These are phyloP conservation scores for Puccinellia tenuiflora DNA, from an alignment of 176 grass and related monocot species.

Conservation along the genomic window DNA sequence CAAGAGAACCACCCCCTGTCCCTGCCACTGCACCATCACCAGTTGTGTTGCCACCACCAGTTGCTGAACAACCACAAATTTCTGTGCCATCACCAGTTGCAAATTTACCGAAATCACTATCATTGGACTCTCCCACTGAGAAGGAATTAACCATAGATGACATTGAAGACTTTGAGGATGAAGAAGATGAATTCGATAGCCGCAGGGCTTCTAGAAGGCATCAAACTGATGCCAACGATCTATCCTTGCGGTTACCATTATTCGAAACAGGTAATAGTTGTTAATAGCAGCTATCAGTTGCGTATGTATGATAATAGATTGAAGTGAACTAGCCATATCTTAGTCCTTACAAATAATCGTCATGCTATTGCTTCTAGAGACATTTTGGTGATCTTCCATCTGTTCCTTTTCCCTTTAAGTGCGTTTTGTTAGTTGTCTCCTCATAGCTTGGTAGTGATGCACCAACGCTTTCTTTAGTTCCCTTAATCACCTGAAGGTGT, in stretches of 20 bases:
- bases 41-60: constrained; percentile 37
- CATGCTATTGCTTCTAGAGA: constrained; percentile 9
- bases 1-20: constrained; percentile 60
- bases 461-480: constrained; percentile 9
- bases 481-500: neutral
- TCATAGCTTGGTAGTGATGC: neutral
- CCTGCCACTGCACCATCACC: constrained; percentile 51
- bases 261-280: constrained; percentile 66
- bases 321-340: neutral
- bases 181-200: constrained; percentile 70
- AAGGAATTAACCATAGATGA: constrained; percentile 94
- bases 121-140: constrained; percentile 55
- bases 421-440: constrained; percentile 17
- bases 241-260: constrained; percentile 51
- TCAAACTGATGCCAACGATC: constrained; percentile 55
- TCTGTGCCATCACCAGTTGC: constrained; percentile 39
- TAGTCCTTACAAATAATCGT: neutral
- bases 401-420: neutral
- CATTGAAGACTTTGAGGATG: constrained; percentile 97
- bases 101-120: constrained; percentile 58
- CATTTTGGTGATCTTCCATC: neutral
- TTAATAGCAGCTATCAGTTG: constrained; percentile 5
- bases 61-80: constrained; percentile 43
- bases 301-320: neutral
- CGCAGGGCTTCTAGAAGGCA: constrained; percentile 65